A percentile compares a stretch with the other conserved stretches of the same genome.
Evolutionary conservation across 2,329 filamentous ascomycete genomes (phyloP).

Genomic region (Exserohilum turcica): DNA sequence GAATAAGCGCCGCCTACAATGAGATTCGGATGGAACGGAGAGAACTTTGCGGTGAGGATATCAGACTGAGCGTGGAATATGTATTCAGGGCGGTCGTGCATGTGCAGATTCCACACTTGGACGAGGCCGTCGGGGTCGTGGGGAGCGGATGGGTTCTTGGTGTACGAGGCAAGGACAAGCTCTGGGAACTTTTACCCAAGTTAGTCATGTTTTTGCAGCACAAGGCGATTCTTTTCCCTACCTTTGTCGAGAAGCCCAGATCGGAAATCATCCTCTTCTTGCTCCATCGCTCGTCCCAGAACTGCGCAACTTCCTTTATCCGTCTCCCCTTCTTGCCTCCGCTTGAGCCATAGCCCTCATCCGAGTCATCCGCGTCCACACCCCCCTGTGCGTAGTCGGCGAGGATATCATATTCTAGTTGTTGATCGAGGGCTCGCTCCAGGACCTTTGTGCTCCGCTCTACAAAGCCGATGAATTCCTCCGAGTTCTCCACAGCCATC

Average conservation of each 20-base stretch:
- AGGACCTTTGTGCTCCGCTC: constrained; percentile 97
- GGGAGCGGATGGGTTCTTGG: constrained; percentile 93
- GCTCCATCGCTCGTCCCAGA: constrained; percentile 93
- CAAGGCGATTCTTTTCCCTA: constrained; percentile 35
- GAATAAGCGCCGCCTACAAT: constrained; percentile 97
- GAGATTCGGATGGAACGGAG: constrained; percentile 96
- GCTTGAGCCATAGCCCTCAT: constrained; percentile 71
- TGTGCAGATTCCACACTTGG: constrained; percentile 95
- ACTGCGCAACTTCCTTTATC: constrained; percentile 87
- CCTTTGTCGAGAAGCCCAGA: constrained; percentile 92
- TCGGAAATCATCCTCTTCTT: constrained; percentile 97
- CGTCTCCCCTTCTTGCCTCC: constrained; percentile 73
- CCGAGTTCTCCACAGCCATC: constrained; percentile 85
- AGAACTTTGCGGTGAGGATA: constrained; percentile 93
- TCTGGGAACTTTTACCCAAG: constrained; percentile 70
- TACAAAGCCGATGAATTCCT: constrained; percentile 93
- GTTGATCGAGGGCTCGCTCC: constrained; percentile 90
- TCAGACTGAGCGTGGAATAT: constrained; percentile 96
- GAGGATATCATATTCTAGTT: constrained; percentile 93
- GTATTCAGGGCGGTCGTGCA: constrained; percentile 93
- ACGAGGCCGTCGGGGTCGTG: constrained; percentile 92
- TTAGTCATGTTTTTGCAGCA: constrained; percentile 19
- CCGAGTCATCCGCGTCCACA: constrained; percentile 78
- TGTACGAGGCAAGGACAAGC: constrained; percentile 90
- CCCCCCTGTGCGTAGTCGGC: constrained; percentile 90